Evolutionary conservation across 306 rosid species (phyloP), one percentile per base, ranked within the genome.

Genomic region (Lupinus albus): DNA sequence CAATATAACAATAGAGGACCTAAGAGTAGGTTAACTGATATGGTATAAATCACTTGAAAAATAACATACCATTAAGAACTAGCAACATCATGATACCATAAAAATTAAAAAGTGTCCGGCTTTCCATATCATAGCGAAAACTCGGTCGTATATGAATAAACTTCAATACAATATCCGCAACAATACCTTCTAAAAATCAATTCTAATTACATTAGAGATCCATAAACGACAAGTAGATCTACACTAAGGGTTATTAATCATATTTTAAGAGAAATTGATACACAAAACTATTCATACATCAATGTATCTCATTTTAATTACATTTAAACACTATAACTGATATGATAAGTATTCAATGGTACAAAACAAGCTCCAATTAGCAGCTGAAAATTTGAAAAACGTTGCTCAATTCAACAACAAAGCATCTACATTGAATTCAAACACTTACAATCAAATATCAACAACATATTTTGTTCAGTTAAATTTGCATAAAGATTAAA

Each of bases 361-460:
- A 25, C 30, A 25, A 25, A 25, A 4, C 45, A 39, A 39, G 45
- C 45, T 39, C 45, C 1, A 39, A 10, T 3, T 3, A 9, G 45
- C 45, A 39, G 12, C 45, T 39, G 10, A 39, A 39, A 9, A 36
- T 4, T 15, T 1, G 12, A 18, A 64, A 71, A 14, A 47, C 2
- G 54, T 12, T 67, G 48, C 60, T 33, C 8, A 67, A 64, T 56
- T 38, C 46, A 36, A 36, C 68, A n/a, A n/a, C n/a, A 69, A 54
- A 39, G 42, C 57, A 64, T 32, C 59, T 39, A 73, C 44, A 64
- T 32, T 59, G 55, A 17, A 51, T 62, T 64, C 45, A 1, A 30
- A 25, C 30, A 25, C 30, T 25, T 1, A 25, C 4, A 25, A 25
- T 25, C 30, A 25, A 25, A 25, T 25, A 25, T 25, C 30, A 25